Evolutionary conservation across 345 rosid genomes (phyloP).

Genomic region (Eucalyptus cloeziana): DNA sequence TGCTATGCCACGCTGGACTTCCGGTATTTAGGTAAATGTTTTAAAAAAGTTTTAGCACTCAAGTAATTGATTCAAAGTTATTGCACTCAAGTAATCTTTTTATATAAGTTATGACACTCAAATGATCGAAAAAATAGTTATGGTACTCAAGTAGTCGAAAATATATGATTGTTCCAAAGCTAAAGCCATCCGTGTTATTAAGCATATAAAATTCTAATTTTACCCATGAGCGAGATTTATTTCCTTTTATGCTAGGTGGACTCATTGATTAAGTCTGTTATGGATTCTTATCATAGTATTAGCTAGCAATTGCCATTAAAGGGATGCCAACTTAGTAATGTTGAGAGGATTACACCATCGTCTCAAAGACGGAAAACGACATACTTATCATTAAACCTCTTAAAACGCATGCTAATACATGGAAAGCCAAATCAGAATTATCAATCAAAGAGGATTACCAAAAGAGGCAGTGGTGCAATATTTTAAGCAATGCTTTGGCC

Average conservation of each 20-base stretch:
- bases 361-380: not conserved
- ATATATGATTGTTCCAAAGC: not conserved
- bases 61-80: not conserved
- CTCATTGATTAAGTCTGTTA: not conserved
- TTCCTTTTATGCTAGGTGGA: not conserved
- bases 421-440: not conserved
- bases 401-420: not conserved
- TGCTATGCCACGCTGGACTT: not conserved
- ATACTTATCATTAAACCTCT: not conserved
- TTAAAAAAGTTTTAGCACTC: not conserved
- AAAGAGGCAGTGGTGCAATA: not conserved
- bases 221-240: not conserved
- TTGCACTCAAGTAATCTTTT: not conserved
- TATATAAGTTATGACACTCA: not conserved
- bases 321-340: not conserved
- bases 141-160: not conserved
- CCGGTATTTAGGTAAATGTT: not conserved
- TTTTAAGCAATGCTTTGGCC: not conserved
- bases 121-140: too few relatives aligned
- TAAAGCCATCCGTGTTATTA: not conserved
- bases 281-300: not conserved
- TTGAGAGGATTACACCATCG: not conserved
- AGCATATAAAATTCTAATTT: not conserved
- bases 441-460: not conserved
- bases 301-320: not conserved